Percentiles rank a stretch among this genome's conserved stretches.
phyloP scores from a whole-genome alignment of 805 yeast species.

The Candida parachauliodes region DNA sequence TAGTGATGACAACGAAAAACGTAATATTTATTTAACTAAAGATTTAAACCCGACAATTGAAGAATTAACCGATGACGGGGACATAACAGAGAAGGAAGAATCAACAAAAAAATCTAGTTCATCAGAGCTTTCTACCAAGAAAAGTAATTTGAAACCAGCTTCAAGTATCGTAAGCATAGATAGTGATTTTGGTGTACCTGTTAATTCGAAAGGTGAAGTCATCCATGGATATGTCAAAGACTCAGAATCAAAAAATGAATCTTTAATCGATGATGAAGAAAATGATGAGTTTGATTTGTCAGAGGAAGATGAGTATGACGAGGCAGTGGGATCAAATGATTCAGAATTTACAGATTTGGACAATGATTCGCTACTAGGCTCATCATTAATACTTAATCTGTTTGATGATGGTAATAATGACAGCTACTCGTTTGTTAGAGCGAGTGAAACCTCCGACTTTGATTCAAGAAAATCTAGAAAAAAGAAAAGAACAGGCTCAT shows the following conservation, averaged over 20 bases:
- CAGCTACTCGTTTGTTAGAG: constrained; percentile 15
- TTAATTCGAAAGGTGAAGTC: constrained; percentile 17
- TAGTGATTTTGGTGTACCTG: constrained; percentile 29
- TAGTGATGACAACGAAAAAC: constrained; percentile 1
- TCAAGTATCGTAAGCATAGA: constrained; percentile 24
- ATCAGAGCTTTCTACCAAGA: not conserved
- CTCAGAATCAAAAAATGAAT: constrained; percentile 16
- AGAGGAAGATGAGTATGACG: constrained; percentile 22
- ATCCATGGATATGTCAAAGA: constrained; percentile 2
- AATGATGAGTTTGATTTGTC: constrained; percentile 14
- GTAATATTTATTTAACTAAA: constrained; percentile 1
- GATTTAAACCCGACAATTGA: constrained; percentile 8
- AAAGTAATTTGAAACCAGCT: constrained; percentile 4
- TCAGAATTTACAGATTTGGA: constrained; percentile 45
- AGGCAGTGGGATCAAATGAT: constrained; percentile 31
- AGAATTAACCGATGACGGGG: constrained; percentile 15
- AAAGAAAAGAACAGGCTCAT: constrained; percentile 17
- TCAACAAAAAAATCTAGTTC: not conserved
- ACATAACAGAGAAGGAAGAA: constrained; percentile 11
- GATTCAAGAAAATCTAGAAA: constrained; percentile 14
- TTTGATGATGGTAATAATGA: constrained; percentile 17
- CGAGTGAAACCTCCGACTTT: constrained; percentile 12
- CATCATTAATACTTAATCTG: constrained; percentile 20
- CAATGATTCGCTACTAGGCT: constrained; percentile 31
- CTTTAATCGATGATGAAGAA: constrained; percentile 17